These are phyloP conservation scores for Claviceps paspali DNA, from an alignment of 2,329 filamentous ascomycete species.

Conservation along the genomic window DNA sequence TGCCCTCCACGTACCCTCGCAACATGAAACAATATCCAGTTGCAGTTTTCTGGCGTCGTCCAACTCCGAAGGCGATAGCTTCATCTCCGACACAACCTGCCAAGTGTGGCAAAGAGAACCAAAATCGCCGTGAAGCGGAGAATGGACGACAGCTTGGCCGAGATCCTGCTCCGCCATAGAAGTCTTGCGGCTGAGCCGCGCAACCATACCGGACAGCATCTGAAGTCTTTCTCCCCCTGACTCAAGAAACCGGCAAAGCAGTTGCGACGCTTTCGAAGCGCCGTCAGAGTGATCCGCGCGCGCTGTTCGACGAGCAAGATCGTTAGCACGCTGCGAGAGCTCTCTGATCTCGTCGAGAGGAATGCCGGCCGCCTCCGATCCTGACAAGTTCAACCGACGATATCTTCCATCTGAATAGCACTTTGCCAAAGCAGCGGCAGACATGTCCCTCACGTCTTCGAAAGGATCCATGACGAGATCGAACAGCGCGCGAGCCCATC, in stretches of 20 bases:
- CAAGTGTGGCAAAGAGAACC: constrained; percentile 46
- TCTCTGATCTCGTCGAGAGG: constrained; percentile 22
- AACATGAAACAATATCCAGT: constrained; percentile 40
- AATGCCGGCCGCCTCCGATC: constrained; percentile 5
- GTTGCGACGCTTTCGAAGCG: constrained; percentile 59
- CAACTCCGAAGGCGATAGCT: constrained; percentile 22
- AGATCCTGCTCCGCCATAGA: constrained; percentile 48
- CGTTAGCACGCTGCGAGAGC: constrained; percentile 38
- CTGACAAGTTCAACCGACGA: constrained; percentile 11
- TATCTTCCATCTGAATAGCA: constrained; percentile 28
- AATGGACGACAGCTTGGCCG: constrained; percentile 47
- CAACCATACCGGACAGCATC: constrained; percentile 43
- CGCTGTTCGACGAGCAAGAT: constrained; percentile 52
- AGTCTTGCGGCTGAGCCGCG: constrained; percentile 50
- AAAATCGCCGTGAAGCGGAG: constrained; percentile 55
- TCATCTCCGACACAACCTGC: constrained; percentile 30
- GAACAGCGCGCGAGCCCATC: constrained; percentile 48
- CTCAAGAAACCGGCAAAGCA: constrained; percentile 46
- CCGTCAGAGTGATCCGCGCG: constrained; percentile 89
- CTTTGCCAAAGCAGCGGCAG: constrained; percentile 33
- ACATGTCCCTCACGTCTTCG: constrained; percentile 65
- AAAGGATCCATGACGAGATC: constrained; percentile 82
- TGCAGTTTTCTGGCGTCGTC: constrained; percentile 28
- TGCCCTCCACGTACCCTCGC: constrained; percentile 58
- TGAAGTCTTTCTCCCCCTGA: constrained; percentile 25